phyloP scores from a whole-genome alignment of 176 grass and related monocot species.

The Eragrostis curvula region DNA sequence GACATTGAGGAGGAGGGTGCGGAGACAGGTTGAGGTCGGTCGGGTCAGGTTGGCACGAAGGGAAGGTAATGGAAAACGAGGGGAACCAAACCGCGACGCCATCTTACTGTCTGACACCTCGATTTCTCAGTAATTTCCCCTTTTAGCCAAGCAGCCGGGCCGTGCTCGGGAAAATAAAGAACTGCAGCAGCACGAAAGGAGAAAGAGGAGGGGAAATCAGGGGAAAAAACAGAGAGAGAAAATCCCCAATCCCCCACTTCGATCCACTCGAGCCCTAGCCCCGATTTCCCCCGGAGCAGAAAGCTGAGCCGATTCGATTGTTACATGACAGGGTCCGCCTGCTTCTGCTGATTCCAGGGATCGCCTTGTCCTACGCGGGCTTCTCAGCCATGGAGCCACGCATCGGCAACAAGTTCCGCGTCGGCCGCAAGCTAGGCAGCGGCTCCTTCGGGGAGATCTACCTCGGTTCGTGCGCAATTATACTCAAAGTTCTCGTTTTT shows the following conservation, averaged over 20 bases:
- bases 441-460: constrained; percentile 84
- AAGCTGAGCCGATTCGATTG: constrained; percentile 18
- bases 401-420: constrained; percentile 76
- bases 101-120: constrained; percentile 23
- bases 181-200: not conserved
- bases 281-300: not conserved
- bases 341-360: constrained; percentile 18
- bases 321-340: not conserved
- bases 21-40: not conserved
- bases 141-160: not conserved
- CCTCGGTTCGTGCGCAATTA: constrained; percentile 49
- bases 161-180: constrained; percentile 20
- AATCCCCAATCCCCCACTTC: constrained; percentile 37
- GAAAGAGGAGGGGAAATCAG: not conserved
- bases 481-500: constrained; percentile 25
- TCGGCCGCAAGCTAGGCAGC: constrained; percentile 81
- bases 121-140: constrained; percentile 38
- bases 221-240: not conserved
- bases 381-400: constrained; percentile 63
- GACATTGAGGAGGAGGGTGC: no score
- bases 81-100: constrained; percentile 6
- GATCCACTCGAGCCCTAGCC: constrained; percentile 43
- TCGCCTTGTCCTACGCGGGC: not conserved
- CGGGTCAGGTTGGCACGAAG: no score
- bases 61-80: not conserved